phyloP scores from a whole-genome alignment of 768 basidiomycete species.

The Cystobasidium onofrii region DNA sequence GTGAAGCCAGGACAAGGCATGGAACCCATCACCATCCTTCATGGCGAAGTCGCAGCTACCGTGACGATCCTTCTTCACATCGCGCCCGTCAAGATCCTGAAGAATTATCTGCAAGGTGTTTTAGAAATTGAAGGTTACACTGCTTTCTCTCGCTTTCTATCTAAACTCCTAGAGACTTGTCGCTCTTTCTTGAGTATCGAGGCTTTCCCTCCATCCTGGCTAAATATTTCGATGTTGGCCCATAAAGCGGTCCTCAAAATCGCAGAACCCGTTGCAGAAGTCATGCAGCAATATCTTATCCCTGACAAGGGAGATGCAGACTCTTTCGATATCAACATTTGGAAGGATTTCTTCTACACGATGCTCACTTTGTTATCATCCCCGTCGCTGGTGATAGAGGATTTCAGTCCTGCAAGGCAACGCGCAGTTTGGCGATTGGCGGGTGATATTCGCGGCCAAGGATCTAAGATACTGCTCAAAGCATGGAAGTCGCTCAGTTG shows the following conservation, averaged over 20 bases:
- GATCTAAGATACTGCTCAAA: conserved; percentile 65
- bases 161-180: conserved; percentile 70
- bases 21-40: conserved; percentile 57
- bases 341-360: conserved; percentile 73
- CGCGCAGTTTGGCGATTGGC: conserved; percentile 52
- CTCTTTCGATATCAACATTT: conserved; percentile 66
- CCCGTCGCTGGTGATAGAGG: conserved; percentile 85
- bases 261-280: conserved; percentile 67
- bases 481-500: conserved; percentile 82
- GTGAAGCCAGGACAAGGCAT: conserved; percentile 51
- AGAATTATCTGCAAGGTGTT: conserved; percentile 66
- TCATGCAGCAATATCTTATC: conserved; percentile 74
- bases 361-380: conserved; percentile 73
- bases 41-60: conserved; percentile 79
- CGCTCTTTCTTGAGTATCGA: conserved; percentile 74
- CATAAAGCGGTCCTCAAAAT: conserved; percentile 82
- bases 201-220: conserved; percentile 81
- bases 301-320: conserved; percentile 58
- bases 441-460: conserved; percentile 88
- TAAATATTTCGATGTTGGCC: conserved; percentile 79
- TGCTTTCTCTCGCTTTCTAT: conserved; percentile 61
- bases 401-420: conserved; percentile 79
- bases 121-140: conserved; percentile 84
- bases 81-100: conserved; percentile 67
- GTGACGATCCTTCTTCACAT: conserved; percentile 71